Conservation (phyloP, 2,329 filamentous ascomycete genomes). For the Colletotrichum magnum region DNA sequence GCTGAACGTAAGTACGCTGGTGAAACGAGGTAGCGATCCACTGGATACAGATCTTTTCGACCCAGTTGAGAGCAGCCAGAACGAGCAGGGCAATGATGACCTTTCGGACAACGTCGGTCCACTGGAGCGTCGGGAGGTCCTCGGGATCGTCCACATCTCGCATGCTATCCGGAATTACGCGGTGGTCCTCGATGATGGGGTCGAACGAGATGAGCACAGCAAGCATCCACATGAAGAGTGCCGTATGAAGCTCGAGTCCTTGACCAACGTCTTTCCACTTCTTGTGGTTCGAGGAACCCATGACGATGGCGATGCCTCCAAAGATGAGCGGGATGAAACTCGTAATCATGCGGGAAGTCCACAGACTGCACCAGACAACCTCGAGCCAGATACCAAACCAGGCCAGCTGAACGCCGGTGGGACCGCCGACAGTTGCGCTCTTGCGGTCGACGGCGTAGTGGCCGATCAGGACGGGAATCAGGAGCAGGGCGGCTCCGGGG, state of each 20-base stretch:
- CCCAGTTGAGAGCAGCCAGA: slow-evolving; percentile 82
- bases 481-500: slow-evolving; percentile 59
- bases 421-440: slow-evolving; percentile 67
- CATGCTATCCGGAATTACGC: slow-evolving; percentile 48
- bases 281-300: slow-evolving; percentile 86
- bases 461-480: slow-evolving; percentile 63
- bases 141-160: slow-evolving; percentile 59
- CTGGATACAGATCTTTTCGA: slow-evolving; percentile 94
- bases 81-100: slow-evolving; percentile 90
- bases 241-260: slow-evolving; percentile 86
- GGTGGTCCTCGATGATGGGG: slow-evolving; percentile 80
- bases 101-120: slow-evolving; percentile 87
- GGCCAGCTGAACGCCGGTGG: slow-evolving; percentile 82
- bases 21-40: slow-evolving; percentile 96
- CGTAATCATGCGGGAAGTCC: slow-evolving; percentile 76
- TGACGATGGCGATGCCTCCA: slow-evolving; percentile 74
- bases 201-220: slow-evolving; percentile 88
- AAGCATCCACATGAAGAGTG: slow-evolving; percentile 93
- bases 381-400: slow-evolving; percentile 98
- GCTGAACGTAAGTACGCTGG: slow-evolving; percentile 87
- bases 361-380: slow-evolving; percentile 91
- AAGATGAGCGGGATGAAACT: slow-evolving; percentile 64
- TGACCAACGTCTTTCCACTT: slow-evolving; percentile 94
- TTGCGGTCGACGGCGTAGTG: slow-evolving; percentile 54
- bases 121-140: slow-evolving; percentile 61